These are phyloP conservation scores for Myriosclerotinia curreyana DNA, from an alignment of 2,329 filamentous ascomycete genomes.

Conservation along the genomic window DNA sequence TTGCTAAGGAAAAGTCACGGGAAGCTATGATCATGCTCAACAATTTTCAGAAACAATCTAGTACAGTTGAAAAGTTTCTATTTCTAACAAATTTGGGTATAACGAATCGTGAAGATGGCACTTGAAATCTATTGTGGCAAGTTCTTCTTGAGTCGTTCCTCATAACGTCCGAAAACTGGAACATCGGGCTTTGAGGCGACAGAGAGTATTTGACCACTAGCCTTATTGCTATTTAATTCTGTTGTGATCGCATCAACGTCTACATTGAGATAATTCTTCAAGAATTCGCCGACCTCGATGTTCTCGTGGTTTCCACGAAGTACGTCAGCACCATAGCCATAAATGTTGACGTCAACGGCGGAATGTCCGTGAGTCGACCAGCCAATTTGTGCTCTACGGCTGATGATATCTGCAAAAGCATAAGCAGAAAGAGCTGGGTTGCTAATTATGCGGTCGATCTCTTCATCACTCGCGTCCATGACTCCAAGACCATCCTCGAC, in stretches of 20 bases:
- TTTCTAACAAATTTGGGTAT: slow-evolving; percentile 10
- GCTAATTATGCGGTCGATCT: slow-evolving; percentile 65
- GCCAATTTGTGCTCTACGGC: slow-evolving; percentile 80
- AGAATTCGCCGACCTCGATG: slow-evolving; percentile 81
- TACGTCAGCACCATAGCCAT: slow-evolving; percentile 65
- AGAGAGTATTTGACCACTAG: slow-evolving; percentile 4
- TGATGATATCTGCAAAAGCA: slow-evolving; percentile 80
- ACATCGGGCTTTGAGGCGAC: background rate
- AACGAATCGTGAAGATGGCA: background rate
- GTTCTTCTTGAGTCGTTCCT: slow-evolving; percentile 21
- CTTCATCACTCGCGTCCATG: slow-evolving; percentile 64
- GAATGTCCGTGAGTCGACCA: slow-evolving; percentile 95
- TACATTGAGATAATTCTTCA: slow-evolving; percentile 74
- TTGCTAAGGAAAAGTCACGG: slow-evolving; percentile 19
- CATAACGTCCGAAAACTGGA: slow-evolving; percentile 17
- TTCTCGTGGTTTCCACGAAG: slow-evolving; percentile 91
- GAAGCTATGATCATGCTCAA: slow-evolving; percentile 3
- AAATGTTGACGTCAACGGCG: slow-evolving; percentile 95
- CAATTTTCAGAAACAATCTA: background rate
- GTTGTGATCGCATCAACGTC: slow-evolving; percentile 75
- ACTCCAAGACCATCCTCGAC: slow-evolving; percentile 73
- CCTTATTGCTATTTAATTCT: slow-evolving; percentile 45
- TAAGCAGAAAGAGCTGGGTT: slow-evolving; percentile 53
- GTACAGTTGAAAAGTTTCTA: background rate
- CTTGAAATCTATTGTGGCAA: slow-evolving; percentile 17